Percentiles rank a stretch among this genome's conserved stretches.
Conservation (phyloP, 371 early-diverging fungal species). For the Syncephalastrum racemosum region DNA sequence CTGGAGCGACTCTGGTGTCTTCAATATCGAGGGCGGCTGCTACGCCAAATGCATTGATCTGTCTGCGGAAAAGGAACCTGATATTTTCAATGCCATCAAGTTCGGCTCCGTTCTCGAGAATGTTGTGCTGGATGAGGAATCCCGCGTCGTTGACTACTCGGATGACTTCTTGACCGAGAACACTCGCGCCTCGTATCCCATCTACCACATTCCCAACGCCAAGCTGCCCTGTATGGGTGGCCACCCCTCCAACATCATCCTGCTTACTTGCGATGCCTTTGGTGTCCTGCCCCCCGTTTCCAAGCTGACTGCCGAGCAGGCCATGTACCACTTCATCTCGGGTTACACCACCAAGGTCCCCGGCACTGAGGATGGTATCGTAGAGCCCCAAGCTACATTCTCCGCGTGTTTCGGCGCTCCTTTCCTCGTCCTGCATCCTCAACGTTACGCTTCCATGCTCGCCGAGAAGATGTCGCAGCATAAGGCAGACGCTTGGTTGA, state of each 20-base stretch:
- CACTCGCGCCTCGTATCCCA: slow-evolving; percentile 95
- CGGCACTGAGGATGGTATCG: slow-evolving; percentile 94
- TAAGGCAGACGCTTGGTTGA: slow-evolving; percentile 87
- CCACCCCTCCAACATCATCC: slow-evolving; percentile 93
- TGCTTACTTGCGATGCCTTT: slow-evolving; percentile 96
- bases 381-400: slow-evolving; percentile 90
- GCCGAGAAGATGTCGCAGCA: slow-evolving; percentile 90
- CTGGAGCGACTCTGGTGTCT: slow-evolving; percentile 92
- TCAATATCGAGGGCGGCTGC: slow-evolving; percentile 98
- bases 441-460: slow-evolving; percentile 93
- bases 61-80: slow-evolving; percentile 93
- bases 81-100: slow-evolving; percentile 88
- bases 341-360: slow-evolving; percentile 91
- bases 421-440: slow-evolving; percentile 95
- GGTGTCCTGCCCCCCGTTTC: slow-evolving; percentile 95
- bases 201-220: slow-evolving; percentile 93
- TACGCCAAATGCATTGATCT: slow-evolving; percentile 96
- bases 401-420: slow-evolving; percentile 95
- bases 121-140: slow-evolving; percentile 77
- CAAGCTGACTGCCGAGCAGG: slow-evolving; percentile 84
- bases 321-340: slow-evolving; percentile 96
- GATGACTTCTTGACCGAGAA: slow-evolving; percentile 86
- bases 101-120: slow-evolving; percentile 95
- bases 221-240: slow-evolving; percentile 90
- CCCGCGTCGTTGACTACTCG: slow-evolving; percentile 85